Conservation (phyloP, 306 rosid genomes). For the Rubus idaeus region DNA sequence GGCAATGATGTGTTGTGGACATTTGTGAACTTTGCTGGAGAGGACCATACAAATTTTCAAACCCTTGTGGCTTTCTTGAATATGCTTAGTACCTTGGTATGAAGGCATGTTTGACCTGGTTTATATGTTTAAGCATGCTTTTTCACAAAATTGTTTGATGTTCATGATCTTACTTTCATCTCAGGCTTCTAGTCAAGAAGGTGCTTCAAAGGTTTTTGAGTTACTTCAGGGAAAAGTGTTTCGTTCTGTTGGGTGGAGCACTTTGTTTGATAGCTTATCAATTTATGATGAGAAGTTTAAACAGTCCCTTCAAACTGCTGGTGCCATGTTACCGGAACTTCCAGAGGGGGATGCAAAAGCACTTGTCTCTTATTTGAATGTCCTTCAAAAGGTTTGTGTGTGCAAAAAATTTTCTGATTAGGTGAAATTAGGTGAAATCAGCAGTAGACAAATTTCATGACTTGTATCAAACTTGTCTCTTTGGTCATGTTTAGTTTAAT, state of each 20-base stretch:
- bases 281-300: constrained; percentile 93
- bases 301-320: constrained; percentile 88
- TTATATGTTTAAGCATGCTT: constrained; percentile 10
- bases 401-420: neutral
- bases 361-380: constrained; percentile 87
- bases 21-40: constrained; percentile 96
- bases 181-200: constrained; percentile 92
- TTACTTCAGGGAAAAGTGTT: constrained; percentile 91
- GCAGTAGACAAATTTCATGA: neutral
- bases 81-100: constrained; percentile 95
- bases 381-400: constrained; percentile 74
- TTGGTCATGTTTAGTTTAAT: neutral
- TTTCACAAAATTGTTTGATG: neutral
- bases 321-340: constrained; percentile 80
- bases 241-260: constrained; percentile 98
- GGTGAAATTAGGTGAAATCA: neutral
- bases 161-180: constrained; percentile 21
- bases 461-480: neutral
- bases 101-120: constrained; percentile 20
- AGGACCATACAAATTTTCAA: constrained; percentile 91
- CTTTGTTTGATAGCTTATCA: constrained; percentile 88
- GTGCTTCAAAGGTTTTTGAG: constrained; percentile 91
- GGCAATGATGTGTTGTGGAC: constrained; percentile 97
- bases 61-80: constrained; percentile 94
- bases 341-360: constrained; percentile 98